Evolutionary conservation across 129 eudicot genomes (phyloP).

Genomic region (Arctium lappa): DNA sequence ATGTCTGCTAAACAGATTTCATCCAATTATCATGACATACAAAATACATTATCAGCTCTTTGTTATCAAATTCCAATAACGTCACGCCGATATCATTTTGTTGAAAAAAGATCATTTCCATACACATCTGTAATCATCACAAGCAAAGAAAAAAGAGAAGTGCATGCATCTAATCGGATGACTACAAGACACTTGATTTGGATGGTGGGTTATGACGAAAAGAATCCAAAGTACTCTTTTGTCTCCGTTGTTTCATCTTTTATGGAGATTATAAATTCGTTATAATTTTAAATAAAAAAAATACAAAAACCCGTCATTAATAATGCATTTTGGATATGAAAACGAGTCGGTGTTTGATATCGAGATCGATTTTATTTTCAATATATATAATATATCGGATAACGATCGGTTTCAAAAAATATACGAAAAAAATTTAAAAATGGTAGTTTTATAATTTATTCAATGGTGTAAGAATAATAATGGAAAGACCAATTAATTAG

Average conservation of each 20-base stretch:
- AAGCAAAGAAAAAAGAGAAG: not conserved
- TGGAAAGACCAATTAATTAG: constrained; percentile 10
- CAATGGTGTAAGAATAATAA: not conserved
- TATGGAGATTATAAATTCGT: not conserved
- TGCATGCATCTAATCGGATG: constrained; percentile 25
- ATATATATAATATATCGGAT: not conserved
- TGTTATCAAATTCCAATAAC: not conserved
- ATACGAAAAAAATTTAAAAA: not conserved
- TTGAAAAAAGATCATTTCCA: not conserved
- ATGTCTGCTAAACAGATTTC: not conserved
- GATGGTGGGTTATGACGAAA: constrained; percentile 4
- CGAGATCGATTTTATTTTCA: not conserved
- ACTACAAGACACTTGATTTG: constrained; percentile 10
- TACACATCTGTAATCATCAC: not conserved
- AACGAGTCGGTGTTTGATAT: not conserved
- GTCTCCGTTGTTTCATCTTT: not conserved
- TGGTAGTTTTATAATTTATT: not conserved
- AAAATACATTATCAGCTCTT: not conserved
- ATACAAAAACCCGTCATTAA: not conserved
- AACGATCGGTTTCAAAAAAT: not conserved
- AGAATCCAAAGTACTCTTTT: not conserved
- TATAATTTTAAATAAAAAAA: not conserved
- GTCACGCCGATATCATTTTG: not conserved
- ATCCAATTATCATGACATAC: too few relatives aligned
- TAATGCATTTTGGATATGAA: not conserved